phyloP scores from a whole-genome alignment of 2,329 filamentous ascomycete genomes.

The Monilinia fructigena region DNA sequence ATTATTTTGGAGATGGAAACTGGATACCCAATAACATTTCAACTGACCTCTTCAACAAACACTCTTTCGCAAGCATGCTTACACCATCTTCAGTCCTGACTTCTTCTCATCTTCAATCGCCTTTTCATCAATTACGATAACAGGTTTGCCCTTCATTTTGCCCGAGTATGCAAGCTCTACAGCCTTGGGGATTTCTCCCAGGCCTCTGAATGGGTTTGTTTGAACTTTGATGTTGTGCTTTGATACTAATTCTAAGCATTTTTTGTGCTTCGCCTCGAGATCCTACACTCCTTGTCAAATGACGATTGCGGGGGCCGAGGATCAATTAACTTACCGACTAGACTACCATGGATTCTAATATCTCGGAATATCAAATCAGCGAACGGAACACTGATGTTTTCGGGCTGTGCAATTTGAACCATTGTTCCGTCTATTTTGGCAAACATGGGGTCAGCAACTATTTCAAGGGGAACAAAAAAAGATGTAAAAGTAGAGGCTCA shows the following conservation, averaged over 20 bases:
- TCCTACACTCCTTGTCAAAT: slow-evolving; percentile 34
- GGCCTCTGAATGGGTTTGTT: slow-evolving; percentile 52
- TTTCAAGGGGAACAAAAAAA: background rate
- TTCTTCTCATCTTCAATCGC: slow-evolving; percentile 34
- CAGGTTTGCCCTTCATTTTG: slow-evolving; percentile 54
- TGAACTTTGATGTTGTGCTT: slow-evolving; percentile 49
- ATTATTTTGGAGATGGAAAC: too few relatives aligned
- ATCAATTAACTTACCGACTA: slow-evolving; percentile 36
- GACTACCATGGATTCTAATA: slow-evolving; percentile 49
- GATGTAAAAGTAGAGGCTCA: background rate
- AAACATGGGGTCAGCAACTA: slow-evolving; percentile 4
- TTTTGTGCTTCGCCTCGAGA: slow-evolving; percentile 46
- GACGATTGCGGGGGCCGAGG: slow-evolving; percentile 14
- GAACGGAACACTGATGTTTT: slow-evolving; percentile 43
- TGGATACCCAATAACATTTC: too few relatives aligned
- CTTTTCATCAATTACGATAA: slow-evolving; percentile 51
- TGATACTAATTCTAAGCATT: slow-evolving; percentile 51
- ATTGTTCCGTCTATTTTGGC: slow-evolving; percentile 45
- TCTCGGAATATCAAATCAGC: slow-evolving; percentile 54
- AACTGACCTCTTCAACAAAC: too few relatives aligned
- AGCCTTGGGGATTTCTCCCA: slow-evolving; percentile 52
- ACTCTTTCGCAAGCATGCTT: background rate
- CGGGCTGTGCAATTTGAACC: slow-evolving; percentile 57
- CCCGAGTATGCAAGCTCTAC: slow-evolving; percentile 51
- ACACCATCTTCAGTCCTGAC: slow-evolving; percentile 30